These are phyloP conservation scores for Vigna radiata DNA, from an alignment of 306 rosid genomes.

Conservation along the genomic window DNA sequence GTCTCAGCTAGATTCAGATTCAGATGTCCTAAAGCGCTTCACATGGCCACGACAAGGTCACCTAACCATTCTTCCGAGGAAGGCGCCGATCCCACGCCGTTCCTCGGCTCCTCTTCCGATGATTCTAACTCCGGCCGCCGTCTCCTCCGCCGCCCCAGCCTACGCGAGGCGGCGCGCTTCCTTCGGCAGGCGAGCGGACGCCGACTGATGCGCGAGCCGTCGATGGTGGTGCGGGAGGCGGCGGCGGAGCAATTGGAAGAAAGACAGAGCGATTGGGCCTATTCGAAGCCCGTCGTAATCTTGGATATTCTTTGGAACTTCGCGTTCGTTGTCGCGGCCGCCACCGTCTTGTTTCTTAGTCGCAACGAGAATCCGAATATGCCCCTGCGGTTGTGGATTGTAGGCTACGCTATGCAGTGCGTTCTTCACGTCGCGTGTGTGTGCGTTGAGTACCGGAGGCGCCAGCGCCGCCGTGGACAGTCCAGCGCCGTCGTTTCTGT, in stretches of 20 bases:
- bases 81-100: conserved; percentile 74
- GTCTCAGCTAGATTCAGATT: conserved; percentile 9
- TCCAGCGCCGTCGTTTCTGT: neutral
- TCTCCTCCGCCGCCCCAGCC: conserved; percentile 68
- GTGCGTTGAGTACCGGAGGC: conserved; percentile 66
- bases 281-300: conserved; percentile 89
- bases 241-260: conserved; percentile 98
- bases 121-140: conserved; percentile 67
- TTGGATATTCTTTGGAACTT: conserved; percentile 90
- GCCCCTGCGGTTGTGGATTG: conserved; percentile 85
- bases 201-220: conserved; percentile 90
- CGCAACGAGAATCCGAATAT: conserved; percentile 60
- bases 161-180: conserved; percentile 91
- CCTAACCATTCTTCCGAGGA: conserved; percentile 66
- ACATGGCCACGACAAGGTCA: conserved; percentile 72
- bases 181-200: conserved; percentile 88
- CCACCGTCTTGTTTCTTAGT: conserved; percentile 64
- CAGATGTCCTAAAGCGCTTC: conserved; percentile 42
- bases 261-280: conserved; percentile 98
- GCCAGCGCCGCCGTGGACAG: conserved; percentile 50
- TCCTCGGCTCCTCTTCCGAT: conserved; percentile 62
- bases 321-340: conserved; percentile 70
- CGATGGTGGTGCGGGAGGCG: conserved; percentile 87
- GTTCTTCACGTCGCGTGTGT: conserved; percentile 74
- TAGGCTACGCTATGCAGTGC: conserved; percentile 83